These are phyloP conservation scores for Leccinum olivaceopallidum DNA, from an alignment of 768 basidiomycete genomes.

Conservation along the genomic window DNA sequence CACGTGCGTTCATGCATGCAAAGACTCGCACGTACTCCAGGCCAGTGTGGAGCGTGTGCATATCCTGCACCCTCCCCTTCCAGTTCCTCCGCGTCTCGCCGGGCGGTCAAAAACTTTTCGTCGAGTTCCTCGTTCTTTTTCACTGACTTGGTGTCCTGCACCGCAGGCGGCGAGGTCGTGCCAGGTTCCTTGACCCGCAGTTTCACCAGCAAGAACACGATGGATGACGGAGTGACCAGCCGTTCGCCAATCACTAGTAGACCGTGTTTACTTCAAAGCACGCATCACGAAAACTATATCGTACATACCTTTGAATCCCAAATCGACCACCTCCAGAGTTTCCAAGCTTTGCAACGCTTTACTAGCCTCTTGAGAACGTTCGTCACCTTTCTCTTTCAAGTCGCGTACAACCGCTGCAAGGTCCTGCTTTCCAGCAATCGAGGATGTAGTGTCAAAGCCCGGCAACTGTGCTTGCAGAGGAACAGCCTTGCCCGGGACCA, in stretches of 20 bases:
- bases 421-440: slow-evolving; percentile 28
- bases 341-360: slow-evolving; percentile 73
- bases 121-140: slow-evolving; percentile 60
- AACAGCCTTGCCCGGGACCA: slow-evolving; percentile 53
- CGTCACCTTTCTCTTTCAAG: slow-evolving; percentile 20
- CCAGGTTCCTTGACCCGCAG: slow-evolving; percentile 68
- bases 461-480: slow-evolving; percentile 75
- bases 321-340: slow-evolving; percentile 74
- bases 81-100: slow-evolving; percentile 64
- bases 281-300: not conserved
- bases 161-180: slow-evolving; percentile 30
- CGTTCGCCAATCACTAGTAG: slow-evolving; percentile 85
- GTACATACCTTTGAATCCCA: slow-evolving; percentile 77
- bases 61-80: slow-evolving; percentile 47
- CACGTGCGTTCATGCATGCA: not conserved
- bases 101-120: slow-evolving; percentile 64
- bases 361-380: slow-evolving; percentile 32
- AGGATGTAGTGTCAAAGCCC: slow-evolving; percentile 49
- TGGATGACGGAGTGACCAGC: slow-evolving; percentile 81
- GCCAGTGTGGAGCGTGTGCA: slow-evolving; percentile 95
- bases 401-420: slow-evolving; percentile 18
- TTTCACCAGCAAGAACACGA: slow-evolving; percentile 86
- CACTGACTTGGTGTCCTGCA: slow-evolving; percentile 43
- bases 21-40: slow-evolving; percentile 55
- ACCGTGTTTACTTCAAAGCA: slow-evolving; percentile 5